Base-by-base conservation (phyloP, 1,284 basidiomycete genomes). In the Vanrija humicola region DNA sequence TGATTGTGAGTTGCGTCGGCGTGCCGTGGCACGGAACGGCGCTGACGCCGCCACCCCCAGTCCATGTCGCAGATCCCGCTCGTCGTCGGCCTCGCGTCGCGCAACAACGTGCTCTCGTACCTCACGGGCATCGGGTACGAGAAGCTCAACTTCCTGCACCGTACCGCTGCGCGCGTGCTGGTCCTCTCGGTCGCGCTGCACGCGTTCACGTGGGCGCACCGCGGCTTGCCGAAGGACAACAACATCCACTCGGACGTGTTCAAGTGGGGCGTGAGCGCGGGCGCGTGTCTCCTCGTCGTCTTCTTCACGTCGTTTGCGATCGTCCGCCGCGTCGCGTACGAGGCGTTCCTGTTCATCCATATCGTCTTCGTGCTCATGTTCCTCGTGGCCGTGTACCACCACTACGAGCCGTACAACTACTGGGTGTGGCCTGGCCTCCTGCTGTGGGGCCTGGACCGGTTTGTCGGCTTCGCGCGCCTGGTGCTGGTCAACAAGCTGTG, bases 391-490 rank as follows among this genome's bases (percentile, higher is more conserved):
- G n/a, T 43, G 8, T 43, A 21, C 18, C 18, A 43, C 40, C 40
- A 18, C n/a, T 43, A 9, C 40, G 2, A 8, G 18, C 3, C 40
- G 9, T 21, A 19, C 40, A 43, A 19, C 3, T 40, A 29, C 40
- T 57, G 47, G 43, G 29, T 48, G 10, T 51, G 46, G 45, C 29
- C 45, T 12, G 46, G 51, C n/a, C 45, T 58, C 7, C 15, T 62
- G 34, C 67, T 87, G 38, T 88, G 86, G 86, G 84, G 76, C 2
- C 68, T 86, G 46, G 87, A 89, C 68, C 81, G 86, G 34, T 55
- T 81, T 29, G 61, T 85, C 52, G 82, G 85, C 16, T 26, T 80
- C 18, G 54, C 78, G 8, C 82, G 84, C n/a, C 67, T 86, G 5
- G 62, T 83, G 48, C 57, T 80, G 38, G 79, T 79, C 73, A 87